phyloP scores from a whole-genome alignment of 345 rosid genomes.

The Gossypium australe region DNA sequence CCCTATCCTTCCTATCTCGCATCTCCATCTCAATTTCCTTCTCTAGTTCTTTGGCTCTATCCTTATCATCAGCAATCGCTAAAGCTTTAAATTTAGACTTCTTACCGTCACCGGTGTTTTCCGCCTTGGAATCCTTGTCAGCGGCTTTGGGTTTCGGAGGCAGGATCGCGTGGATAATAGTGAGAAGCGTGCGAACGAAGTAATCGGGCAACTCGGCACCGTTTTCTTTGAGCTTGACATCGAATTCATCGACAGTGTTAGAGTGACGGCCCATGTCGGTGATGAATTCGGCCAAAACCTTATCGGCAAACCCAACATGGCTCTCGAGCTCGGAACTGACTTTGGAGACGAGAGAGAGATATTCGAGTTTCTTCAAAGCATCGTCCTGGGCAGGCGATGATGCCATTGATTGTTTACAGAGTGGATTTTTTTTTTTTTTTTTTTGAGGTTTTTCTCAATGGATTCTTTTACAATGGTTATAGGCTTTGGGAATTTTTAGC shows the following conservation, averaged over 20 bases:
- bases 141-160: slow-evolving; percentile 46
- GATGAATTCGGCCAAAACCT: slow-evolving; percentile 57
- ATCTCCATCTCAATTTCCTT: slow-evolving; percentile 37
- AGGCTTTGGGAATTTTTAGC: too few relatives aligned
- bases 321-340: slow-evolving; percentile 77
- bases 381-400: slow-evolving; percentile 18
- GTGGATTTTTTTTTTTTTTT: too few relatives aligned
- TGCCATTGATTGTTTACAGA: background rate
- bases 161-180: slow-evolving; percentile 76
- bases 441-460: background rate
- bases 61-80: slow-evolving; percentile 56
- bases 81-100: slow-evolving; percentile 52
- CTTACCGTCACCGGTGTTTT: slow-evolving; percentile 31
- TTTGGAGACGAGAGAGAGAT: slow-evolving; percentile 65
- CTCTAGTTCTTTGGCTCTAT: slow-evolving; percentile 70
- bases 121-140: slow-evolving; percentile 30
- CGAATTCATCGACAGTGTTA: slow-evolving; percentile 62
- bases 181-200: slow-evolving; percentile 70
- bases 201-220: slow-evolving; percentile 92
- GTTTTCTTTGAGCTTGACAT: slow-evolving; percentile 54
- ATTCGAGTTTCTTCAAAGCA: slow-evolving; percentile 30
- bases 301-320: slow-evolving; percentile 69
- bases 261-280: slow-evolving; percentile 61
- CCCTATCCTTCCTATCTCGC: slow-evolving; percentile 19
- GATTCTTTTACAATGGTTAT: too few relatives aligned